Base-by-base conservation (phyloP, 169 alveolate genomes). In the Eimeria tenella region DNA sequence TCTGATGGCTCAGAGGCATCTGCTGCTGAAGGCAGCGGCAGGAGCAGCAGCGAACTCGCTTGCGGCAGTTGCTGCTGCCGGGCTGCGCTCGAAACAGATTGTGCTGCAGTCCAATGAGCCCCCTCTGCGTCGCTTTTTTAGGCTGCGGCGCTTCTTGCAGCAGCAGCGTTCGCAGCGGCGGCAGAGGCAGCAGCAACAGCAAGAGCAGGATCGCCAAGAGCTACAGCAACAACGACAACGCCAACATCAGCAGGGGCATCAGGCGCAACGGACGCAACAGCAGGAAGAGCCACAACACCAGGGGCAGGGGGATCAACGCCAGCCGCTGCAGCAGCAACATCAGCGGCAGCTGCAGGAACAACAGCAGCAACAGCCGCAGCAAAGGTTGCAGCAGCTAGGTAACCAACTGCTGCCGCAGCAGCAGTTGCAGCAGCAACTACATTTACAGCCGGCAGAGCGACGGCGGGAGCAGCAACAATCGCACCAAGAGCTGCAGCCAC, bases 21-120 rank as follows among this genome's bases (percentile, higher is more conserved):
- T n/a, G 79, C 21, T n/a, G 79, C 79, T 58, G 68, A 68, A 68
- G 79, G 50, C 79, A 15, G 79, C 42, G 10, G 79, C 79, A 68
- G 21, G 79, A 9, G 79, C n/a, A 23, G 9, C 50, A 15, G 79
- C 42, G 50, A 15, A n/a, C 4, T 1, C 13, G 79, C 42, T 68
- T 8, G 79, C 79, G 42, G 50, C 79, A 0, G 50, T 23, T 13
- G 79, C 79, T 68, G 79, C 79, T 13, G n/a, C n/a, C 13, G 50
- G 79, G 13, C 49, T 9, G n/a, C 79, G 15, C 31, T 1, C 79
- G 42, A 15, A 23, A 68, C 79, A 58, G 21, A 58, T 58, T 17
- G 68, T 58, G 68, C 68, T 58, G 68, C 68, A 58, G 68, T 58
- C 68, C 21, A 58, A 58, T 58, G 79, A 68, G 50, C 79, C 42